Evolutionary conservation across 1,284 basidiomycete species (phyloP), one percentile per base, ranked within the genome.

Genomic region (Neolentinus lepideus): DNA sequence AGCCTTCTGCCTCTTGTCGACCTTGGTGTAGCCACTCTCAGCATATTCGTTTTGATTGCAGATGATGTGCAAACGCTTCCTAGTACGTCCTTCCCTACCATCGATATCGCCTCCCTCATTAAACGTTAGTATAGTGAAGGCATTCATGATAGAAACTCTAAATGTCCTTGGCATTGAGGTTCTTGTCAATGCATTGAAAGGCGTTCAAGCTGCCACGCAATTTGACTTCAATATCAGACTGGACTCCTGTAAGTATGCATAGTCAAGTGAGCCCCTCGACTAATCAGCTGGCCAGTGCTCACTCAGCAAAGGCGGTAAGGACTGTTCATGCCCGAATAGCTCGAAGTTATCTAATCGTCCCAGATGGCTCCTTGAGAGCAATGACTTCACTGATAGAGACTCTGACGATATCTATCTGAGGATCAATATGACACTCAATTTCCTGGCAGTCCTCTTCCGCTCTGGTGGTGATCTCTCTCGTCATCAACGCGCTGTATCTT

Each of bases 61-160:
- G 31, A 14, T 29, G 43, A 22, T n/a, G 16, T n/a, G 26, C 29
- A 46, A 27, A 22, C 10, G n/a, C 24, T 33, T 33, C 29, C 29
- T 51, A 21, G 16, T 27, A 26, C 24, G 51, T 56, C n/a, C 29
- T 51, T 26, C 1, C n/a, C 31, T 29, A 25, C 47, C 35, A 38
- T 50, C 1, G 2, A 35, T 22, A 47, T 55, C 43, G 51, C 53
- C 9, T 24, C 24, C 25, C 35, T 26, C 22, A 9, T 16, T 21
- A 12, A n/a, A 50, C 12, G 4, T n/a, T 29, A 4, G 33, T 31
- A 36, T 54, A 81, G 80, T 71, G 31, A 74, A 69, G 53, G 73
- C 75, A 29, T 52, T 69, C 1, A 63, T 79, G 21, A 57, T 82
- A 12, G 76, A 77, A 60, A 67, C 58, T 2, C 57, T 76, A 16